Base-by-base conservation (phyloP, 1,284 basidiomycete species). In the Inonotus hispidus region DNA sequence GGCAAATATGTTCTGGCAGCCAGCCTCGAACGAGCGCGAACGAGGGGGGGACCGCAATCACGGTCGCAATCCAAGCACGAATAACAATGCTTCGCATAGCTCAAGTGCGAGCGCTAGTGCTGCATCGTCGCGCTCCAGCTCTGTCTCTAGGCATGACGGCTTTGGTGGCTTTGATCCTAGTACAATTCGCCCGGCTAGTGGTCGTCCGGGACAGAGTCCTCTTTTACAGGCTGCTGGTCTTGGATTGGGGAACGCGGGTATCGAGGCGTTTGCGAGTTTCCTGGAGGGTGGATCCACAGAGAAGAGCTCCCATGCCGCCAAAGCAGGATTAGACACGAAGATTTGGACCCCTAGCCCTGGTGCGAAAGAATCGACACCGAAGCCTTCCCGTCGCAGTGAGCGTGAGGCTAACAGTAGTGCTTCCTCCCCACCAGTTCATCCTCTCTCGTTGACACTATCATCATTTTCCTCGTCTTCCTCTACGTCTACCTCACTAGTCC, bases 1-100 rank as follows among this genome's bases (percentile, higher is more conserved):
- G 35, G 53, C 58, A 21, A 60, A 56, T 41, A 63, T 63, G 61
- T 63, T 63, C 45, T 63, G 61, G 61, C 50, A 54, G 52, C 61
- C 61, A 16, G 58, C 39, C 41, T 37, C 58, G 41, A 52, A 35
- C 19, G 61, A 63, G 52, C 55, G 61, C 16, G 61, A 58, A n/a
- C 50, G 56, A 14, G 60, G 56, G 32, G 35, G 58, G 32, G 61
- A 63, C n/a, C 35, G 57, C 7, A 39, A 52, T 13, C 61, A 63
- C 25, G 56, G 56, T 11, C 57, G 61, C 32, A 59, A 52, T 3
- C 61, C 61, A 45, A 59, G 57, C 32, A 58, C 61, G 35, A 63
- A 58, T 54, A 59, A 39, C 35, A 47, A 56, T n/a, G 37, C 43
- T 19, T 43, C 41, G 41, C 52, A 53, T n/a, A 46, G 49, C 32